Conservation (phyloP, 805 yeast species). For the Teunomyces panamensis region DNA sequence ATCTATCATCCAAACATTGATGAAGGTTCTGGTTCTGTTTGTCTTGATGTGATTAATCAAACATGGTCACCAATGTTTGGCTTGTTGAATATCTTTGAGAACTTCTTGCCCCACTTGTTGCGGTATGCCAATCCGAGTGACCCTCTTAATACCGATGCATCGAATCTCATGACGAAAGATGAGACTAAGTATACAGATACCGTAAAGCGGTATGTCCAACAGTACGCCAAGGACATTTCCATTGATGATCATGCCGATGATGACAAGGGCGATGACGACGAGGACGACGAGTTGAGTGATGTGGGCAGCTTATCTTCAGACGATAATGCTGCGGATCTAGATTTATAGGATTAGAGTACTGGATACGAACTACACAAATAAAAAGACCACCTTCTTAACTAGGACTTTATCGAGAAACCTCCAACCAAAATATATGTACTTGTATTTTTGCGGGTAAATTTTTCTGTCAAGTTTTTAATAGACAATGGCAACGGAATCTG, state of each 20-base stretch:
- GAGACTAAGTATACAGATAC: constrained; percentile 61
- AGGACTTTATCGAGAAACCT: neutral
- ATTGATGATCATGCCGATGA: constrained; percentile 43
- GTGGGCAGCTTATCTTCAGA: constrained; percentile 51
- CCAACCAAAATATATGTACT: neutral
- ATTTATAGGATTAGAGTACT: constrained; percentile 5
- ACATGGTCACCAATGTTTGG: constrained; percentile 99
- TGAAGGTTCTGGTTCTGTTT: constrained; percentile 84
- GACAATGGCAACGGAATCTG: neutral
- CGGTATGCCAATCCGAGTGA: constrained; percentile 93
- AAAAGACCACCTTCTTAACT: neutral
- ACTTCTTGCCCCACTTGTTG: constrained; percentile 86
- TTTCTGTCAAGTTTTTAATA: neutral
- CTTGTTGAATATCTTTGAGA: constrained; percentile 83
- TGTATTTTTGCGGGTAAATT: constrained; percentile 1
- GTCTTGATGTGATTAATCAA: constrained; percentile 93
- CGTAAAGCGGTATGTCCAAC: constrained; percentile 70
- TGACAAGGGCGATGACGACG: constrained; percentile 31
- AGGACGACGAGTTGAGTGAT: constrained; percentile 43
- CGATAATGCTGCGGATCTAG: constrained; percentile 27
- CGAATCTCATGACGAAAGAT: constrained; percentile 70
- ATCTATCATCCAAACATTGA: constrained; percentile 96
- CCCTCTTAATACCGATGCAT: constrained; percentile 90
- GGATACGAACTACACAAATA: neutral
- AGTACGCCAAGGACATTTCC: constrained; percentile 46